Evolutionary conservation across 192 early-diverging fungal species (phyloP).

Genomic region (Umbelopsis sp.): DNA sequence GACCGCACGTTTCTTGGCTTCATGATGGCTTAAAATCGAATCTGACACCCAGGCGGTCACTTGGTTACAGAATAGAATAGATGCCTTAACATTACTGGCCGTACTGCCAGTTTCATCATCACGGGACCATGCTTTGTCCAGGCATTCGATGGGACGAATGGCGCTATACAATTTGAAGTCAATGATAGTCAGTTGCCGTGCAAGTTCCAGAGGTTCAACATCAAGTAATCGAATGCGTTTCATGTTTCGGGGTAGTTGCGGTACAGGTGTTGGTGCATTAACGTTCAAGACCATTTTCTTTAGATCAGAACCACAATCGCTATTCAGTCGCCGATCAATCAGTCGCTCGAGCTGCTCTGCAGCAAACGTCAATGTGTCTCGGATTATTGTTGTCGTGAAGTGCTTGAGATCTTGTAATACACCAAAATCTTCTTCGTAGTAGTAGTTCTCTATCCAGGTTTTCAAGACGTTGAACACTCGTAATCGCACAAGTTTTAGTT

Average conservation of each 20-base stretch:
- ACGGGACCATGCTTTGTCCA: conserved; percentile 86
- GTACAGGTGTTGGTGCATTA: conserved; percentile 65
- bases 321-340: conserved; percentile 70
- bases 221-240: conserved; percentile 80
- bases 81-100: conserved; percentile 85
- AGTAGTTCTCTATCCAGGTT: conserved; percentile 93
- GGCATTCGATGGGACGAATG: conserved; percentile 86
- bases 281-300: conserved; percentile 66
- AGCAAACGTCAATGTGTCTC: conserved; percentile 69
- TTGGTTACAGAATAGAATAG: conserved; percentile 82
- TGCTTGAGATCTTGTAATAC: conserved; percentile 71
- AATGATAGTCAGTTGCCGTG: conserved; percentile 91
- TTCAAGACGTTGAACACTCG: conserved; percentile 94
- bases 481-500: conserved; percentile 87
- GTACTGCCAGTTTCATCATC: conserved; percentile 58
- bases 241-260: conserved; percentile 83
- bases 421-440: conserved; percentile 73
- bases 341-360: conserved; percentile 74
- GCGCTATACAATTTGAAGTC: conserved; percentile 78
- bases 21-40: conserved; percentile 76
- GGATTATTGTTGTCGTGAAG: conserved; percentile 73
- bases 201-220: conserved; percentile 90
- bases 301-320: conserved; percentile 55
- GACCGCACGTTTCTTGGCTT: conserved; percentile 77
- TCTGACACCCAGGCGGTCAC: conserved; percentile 87